Evolutionary conservation across 805 yeast species (phyloP).

Genomic region (Saturnispora besseyi): DNA sequence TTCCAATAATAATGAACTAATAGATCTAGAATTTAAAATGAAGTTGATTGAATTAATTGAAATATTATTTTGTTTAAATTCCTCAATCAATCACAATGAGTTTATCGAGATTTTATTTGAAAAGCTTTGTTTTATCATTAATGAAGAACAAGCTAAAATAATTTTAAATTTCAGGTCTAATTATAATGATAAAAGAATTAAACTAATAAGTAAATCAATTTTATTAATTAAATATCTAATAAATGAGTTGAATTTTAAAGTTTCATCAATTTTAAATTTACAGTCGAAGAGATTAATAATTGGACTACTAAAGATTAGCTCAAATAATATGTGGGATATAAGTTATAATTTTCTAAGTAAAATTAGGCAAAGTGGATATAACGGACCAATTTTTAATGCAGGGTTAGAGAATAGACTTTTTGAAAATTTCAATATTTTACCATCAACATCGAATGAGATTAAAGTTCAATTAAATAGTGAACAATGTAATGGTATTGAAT

Average conservation of each 20-base stretch:
- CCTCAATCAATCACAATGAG: conserved; percentile 2
- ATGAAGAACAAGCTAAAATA: conserved; percentile 40
- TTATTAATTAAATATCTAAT: conserved; percentile 30
- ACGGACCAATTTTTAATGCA: conserved; percentile 18
- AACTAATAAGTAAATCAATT: conserved; percentile 34
- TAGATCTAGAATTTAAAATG: conserved; percentile 34
- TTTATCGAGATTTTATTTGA: conserved; percentile 5
- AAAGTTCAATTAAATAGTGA: conserved; percentile 19
- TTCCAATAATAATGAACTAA: conserved; percentile 29
- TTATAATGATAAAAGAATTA: conserved; percentile 29
- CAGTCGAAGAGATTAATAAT: conserved; percentile 26
- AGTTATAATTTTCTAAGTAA: conserved; percentile 20
- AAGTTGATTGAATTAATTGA: conserved; percentile 44
- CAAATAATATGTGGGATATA: conserved; percentile 23
- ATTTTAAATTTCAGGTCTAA: conserved; percentile 37
- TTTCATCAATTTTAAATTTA: conserved; percentile 20
- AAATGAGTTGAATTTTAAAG: conserved; percentile 19
- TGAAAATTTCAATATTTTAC: conserved; percentile 25
- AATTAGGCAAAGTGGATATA: conserved; percentile 16
- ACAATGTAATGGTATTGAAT: conserved; percentile 50
- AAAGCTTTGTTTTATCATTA: conserved; percentile 25
- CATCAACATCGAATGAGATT: conserved; percentile 22
- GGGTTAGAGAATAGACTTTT: conserved; percentile 25
- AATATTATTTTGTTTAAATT: conserved; percentile 20
- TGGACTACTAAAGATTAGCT: conserved; percentile 25